These are phyloP conservation scores for Zymoseptoria passerinii DNA, from an alignment of 2,329 filamentous ascomycete genomes.

Conservation along the genomic window DNA sequence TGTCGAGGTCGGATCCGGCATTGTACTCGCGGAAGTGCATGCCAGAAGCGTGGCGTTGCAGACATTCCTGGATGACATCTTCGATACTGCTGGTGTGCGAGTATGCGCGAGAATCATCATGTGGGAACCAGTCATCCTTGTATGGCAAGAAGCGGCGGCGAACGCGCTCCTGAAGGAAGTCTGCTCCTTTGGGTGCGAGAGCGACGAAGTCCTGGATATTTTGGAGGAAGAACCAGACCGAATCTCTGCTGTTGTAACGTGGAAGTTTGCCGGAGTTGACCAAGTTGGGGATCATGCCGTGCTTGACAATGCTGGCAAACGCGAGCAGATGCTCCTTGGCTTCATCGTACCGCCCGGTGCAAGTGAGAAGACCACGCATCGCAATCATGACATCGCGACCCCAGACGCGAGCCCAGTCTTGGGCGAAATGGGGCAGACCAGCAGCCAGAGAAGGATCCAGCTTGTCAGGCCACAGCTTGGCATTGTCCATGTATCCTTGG, in stretches of 20 bases:
- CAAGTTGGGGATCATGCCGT: constrained; percentile 96
- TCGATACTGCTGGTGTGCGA: constrained; percentile 73
- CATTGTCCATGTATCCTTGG: constrained; percentile 80
- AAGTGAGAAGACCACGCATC: constrained; percentile 80
- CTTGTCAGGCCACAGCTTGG: constrained; percentile 80
- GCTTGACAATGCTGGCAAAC: constrained; percentile 93
- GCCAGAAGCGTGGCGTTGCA: constrained; percentile 84
- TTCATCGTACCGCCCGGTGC: constrained; percentile 78
- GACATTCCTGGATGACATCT: constrained; percentile 84
- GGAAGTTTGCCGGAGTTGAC: constrained; percentile 77
- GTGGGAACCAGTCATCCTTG: constrained; percentile 87
- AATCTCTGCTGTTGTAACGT: constrained; percentile 91
- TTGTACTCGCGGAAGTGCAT: constrained; percentile 93
- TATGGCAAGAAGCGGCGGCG: constrained; percentile 85
- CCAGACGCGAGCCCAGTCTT: constrained; percentile 94
- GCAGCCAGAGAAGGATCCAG: constrained; percentile 81
- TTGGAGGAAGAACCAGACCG: constrained; percentile 96
- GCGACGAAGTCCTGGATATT: constrained; percentile 87
- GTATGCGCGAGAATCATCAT: constrained; percentile 75
- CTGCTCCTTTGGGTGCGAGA: constrained; percentile 67
- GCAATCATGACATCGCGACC: constrained; percentile 96
- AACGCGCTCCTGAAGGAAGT: constrained; percentile 67
- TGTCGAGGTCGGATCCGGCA: constrained; percentile 77
- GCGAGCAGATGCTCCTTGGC: constrained; percentile 90
- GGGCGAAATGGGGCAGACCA: constrained; percentile 86